These are phyloP conservation scores for Neurospora sp. DNA, from an alignment of 495 filamentous ascomycete species.

Conservation along the genomic window DNA sequence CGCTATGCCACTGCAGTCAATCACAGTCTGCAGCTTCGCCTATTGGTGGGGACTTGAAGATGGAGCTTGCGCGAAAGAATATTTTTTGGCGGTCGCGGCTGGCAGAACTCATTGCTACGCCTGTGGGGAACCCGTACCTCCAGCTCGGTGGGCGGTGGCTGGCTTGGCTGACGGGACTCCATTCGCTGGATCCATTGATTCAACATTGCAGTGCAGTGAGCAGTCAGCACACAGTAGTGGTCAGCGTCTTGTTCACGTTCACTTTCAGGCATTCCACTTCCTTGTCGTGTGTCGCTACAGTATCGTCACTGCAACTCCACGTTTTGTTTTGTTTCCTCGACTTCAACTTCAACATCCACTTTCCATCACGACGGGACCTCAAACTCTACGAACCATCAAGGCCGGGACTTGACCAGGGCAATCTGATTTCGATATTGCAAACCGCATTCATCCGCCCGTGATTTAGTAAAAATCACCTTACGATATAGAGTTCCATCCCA, in stretches of 20 bases:
- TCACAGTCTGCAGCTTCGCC: slow-evolving; percentile 13
- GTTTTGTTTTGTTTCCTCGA: not conserved
- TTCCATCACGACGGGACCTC: not conserved
- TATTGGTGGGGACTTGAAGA: slow-evolving; percentile 21
- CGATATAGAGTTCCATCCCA: not conserved
- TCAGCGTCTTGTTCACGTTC: not conserved
- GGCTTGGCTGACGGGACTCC: not conserved
- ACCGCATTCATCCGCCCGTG: not conserved
- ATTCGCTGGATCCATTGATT: not conserved
- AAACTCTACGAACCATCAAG: not conserved
- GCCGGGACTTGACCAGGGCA: not conserved
- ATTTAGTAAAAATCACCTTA: not conserved
- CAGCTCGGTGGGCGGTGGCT: not conserved
- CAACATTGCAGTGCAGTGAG: not conserved
- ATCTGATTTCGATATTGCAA: not conserved
- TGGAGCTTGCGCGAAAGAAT: slow-evolving; percentile 14
- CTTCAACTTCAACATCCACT: not conserved
- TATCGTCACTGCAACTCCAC: not conserved
- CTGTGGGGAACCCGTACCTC: slow-evolving; percentile 8
- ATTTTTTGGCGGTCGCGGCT: slow-evolving; percentile 27
- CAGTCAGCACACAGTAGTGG: not conserved
- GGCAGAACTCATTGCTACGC: slow-evolving; percentile 11
- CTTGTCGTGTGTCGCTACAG: not conserved
- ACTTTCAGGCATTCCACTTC: not conserved
- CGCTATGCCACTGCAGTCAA: not conserved